Conservation (phyloP, 805 yeast genomes). For the Saccharomycopsis selenospora region DNA sequence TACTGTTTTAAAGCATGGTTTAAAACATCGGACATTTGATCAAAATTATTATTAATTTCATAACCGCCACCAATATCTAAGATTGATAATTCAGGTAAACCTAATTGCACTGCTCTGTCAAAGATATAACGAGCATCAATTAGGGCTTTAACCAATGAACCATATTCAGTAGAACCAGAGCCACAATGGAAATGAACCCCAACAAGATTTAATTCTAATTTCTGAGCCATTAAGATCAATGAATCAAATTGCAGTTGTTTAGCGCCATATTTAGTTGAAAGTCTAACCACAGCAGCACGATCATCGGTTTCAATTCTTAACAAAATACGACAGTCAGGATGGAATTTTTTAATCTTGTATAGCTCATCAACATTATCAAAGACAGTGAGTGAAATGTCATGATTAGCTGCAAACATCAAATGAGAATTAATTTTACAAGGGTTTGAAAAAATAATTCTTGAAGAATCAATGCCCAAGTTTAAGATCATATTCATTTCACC, state of each 20-base stretch:
- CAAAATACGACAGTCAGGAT: conserved; percentile 64
- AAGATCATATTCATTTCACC: conserved; percentile 69
- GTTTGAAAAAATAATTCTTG: conserved; percentile 79
- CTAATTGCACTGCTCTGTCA: conserved; percentile 43
- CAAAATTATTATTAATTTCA: conserved; percentile 50
- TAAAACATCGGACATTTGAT: conserved; percentile 50
- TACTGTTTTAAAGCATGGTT: conserved; percentile 44
- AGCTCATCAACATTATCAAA: conserved; percentile 87
- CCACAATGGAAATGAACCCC: conserved; percentile 98
- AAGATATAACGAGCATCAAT: conserved; percentile 64
- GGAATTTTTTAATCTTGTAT: conserved; percentile 57
- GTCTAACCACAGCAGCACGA: conserved; percentile 74
- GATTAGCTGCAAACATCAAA: conserved; percentile 58
- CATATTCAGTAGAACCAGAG: conserved; percentile 76
- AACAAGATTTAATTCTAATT: conserved; percentile 52
- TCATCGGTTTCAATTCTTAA: conserved; percentile 88
- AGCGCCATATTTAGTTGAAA: conserved; percentile 88
- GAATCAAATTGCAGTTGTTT: conserved; percentile 43
- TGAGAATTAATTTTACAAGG: conserved; percentile 89
- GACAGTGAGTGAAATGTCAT: conserved; percentile 64
- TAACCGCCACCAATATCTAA: conserved; percentile 96
- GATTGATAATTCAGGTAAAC: conserved; percentile 40
- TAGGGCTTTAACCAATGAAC: conserved; percentile 62
- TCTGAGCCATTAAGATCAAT: conserved; percentile 55
- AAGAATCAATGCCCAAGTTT: conserved; percentile 52